These are phyloP conservation scores for Acanthamoeba lenticulata DNA, from an alignment of 208 protist species.

Conservation along the genomic window DNA sequence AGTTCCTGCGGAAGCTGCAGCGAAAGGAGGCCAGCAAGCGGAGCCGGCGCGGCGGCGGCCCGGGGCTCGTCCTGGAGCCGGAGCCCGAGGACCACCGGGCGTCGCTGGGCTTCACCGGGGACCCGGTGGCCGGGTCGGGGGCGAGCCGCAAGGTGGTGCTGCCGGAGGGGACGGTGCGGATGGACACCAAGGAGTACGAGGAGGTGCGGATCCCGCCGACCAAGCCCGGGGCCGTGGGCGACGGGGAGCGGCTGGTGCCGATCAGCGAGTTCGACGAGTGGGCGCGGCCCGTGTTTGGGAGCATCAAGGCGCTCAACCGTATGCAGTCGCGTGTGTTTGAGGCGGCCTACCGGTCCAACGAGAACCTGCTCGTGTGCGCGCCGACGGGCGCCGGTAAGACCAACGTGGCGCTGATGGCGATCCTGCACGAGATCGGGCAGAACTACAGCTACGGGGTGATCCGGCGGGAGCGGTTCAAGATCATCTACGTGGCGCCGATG, in stretches of 20 bases:
- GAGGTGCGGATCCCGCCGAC: conserved; percentile 70
- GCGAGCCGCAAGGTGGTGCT: conserved; percentile 43
- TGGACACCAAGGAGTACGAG: conserved; percentile 69
- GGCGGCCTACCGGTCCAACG: conserved; percentile 96
- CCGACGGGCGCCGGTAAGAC: conserved; percentile 99
- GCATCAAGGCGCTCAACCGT: conserved; percentile 90
- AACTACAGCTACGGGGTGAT: conserved; percentile 91
- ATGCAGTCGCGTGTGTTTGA: conserved; percentile 96
- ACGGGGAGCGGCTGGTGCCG: conserved; percentile 68
- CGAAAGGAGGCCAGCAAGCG: conserved; percentile 47
- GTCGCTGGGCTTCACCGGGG: neutral
- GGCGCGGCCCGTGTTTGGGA: conserved; percentile 73
- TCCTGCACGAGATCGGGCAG: conserved; percentile 92
- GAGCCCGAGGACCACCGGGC: neutral
- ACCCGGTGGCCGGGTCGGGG: neutral
- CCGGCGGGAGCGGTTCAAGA: conserved; percentile 95
- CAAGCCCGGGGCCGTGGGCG: neutral
- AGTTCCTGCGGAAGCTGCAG: conserved; percentile 66
- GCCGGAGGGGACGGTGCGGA: conserved; percentile 63
- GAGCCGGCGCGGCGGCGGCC: neutral
- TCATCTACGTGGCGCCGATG: conserved; percentile 99
- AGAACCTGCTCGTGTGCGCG: conserved; percentile 99
- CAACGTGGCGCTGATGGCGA: conserved; percentile 96
- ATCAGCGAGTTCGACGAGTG: conserved; percentile 79
- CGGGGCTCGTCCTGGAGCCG: neutral